Evolutionary conservation across 2,329 filamentous ascomycete species (phyloP).

Genomic region (Rachicladosporium sp.): DNA sequence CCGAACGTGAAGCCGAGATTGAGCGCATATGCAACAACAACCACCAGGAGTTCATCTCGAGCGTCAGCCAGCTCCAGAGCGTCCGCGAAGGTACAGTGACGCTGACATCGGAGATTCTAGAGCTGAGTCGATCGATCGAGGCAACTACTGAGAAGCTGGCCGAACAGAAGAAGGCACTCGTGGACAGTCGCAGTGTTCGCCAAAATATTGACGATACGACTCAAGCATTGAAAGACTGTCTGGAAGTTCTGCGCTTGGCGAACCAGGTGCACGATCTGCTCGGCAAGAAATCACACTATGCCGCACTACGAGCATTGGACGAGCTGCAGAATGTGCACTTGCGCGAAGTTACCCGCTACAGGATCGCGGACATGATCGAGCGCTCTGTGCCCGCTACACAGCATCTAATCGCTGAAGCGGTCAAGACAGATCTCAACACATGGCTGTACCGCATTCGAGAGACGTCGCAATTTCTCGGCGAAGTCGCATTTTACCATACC

Average conservation of each 20-base stretch:
- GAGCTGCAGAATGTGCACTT: conserved; percentile 94
- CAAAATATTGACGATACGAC: conserved; percentile 94
- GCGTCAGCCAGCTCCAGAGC: conserved; percentile 83
- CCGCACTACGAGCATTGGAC: conserved; percentile 81
- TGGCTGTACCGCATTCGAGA: conserved; percentile 94
- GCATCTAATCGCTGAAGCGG: conserved; percentile 84
- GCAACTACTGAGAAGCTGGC: conserved; percentile 87
- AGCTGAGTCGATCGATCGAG: conserved; percentile 90
- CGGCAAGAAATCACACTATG: conserved; percentile 88
- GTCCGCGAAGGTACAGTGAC: conserved; percentile 83
- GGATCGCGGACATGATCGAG: conserved; percentile 89
- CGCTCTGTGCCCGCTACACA: conserved; percentile 89
- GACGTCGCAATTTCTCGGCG: conserved; percentile 88
- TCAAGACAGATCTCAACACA: conserved; percentile 93
- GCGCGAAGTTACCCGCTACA: conserved; percentile 87
- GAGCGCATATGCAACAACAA: conserved; percentile 90
- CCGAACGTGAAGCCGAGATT: conserved; percentile 79
- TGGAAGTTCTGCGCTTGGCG: conserved; percentile 82
- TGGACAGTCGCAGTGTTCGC: conserved; percentile 80
- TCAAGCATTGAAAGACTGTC: conserved; percentile 74
- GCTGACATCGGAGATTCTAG: conserved; percentile 80
- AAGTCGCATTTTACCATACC: conserved; percentile 94
- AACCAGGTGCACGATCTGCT: conserved; percentile 91
- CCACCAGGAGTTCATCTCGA: conserved; percentile 90
- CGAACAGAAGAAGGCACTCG: conserved; percentile 84